Base-by-base conservation (phyloP, 257 asterid genomes). In the Primulina tabacum region DNA sequence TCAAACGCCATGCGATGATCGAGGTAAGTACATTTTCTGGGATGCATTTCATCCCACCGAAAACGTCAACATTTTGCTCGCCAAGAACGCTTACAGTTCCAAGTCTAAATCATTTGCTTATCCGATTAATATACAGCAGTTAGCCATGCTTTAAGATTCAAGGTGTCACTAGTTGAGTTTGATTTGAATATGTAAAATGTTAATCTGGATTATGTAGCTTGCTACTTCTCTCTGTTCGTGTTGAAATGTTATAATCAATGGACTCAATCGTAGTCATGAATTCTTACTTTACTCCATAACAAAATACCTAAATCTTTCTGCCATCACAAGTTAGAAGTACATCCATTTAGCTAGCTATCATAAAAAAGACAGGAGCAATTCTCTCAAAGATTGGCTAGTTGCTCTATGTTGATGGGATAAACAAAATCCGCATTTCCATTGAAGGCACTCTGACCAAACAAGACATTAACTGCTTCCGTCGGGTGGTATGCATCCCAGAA, bases 401-500 rank as follows among this genome's bases (percentile, higher is more conserved):
- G 85, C 47, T 85, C 40, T 11, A 92, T 83, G 78, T 80, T 90
- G 34, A 85, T 57, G 17, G 98, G 97, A 76, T 85, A 88, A 38
- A 86, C 94, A 20, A 81, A 64, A 35, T 87, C 74, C 8, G 64
- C 75, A 8, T 70, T 78, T 14, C 96, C 96, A 70, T 38, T 67
- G 71, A 90, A 92, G 37, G 96, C 95, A 58, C 71, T 83, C 80
- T 43, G 72, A 3, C 93, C 98, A 38, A 90, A 84, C 83, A 92
- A 57, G 38, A 80, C 74, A 59, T 92, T 92, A 0, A 90, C 98
- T 1, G 98, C 98, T 59, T 78, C 92, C 1, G 98, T 92, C 0
- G 98, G 98, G 71, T 92, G 97, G 71, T 85, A 92, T 4, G 98
- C 98, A 38, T 92, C 98, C 97, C 98, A 92, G 72, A 89, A 92